Conservation (phyloP, 73 alveolate species). For the Paramecium primaurelia region DNA sequence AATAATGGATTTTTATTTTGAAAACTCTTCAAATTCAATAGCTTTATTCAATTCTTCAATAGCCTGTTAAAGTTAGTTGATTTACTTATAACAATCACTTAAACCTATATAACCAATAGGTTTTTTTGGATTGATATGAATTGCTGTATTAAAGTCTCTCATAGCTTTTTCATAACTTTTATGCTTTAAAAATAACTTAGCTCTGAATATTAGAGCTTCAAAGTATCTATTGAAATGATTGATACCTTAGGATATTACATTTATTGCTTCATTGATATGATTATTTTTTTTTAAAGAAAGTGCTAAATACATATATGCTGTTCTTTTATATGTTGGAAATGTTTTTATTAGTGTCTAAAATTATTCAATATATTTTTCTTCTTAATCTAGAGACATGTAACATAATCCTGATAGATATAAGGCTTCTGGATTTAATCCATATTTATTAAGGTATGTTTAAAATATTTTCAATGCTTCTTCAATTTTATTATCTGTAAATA, state of each 20-base stretch:
- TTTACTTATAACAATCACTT: slow-evolving; percentile 68
- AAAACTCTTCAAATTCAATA: not conserved
- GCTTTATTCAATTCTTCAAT: slow-evolving; percentile 59
- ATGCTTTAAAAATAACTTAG: slow-evolving; percentile 50
- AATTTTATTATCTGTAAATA: not conserved
- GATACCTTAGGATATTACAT: slow-evolving; percentile 44
- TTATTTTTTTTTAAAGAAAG: not conserved
- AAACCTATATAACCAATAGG: slow-evolving; percentile 70
- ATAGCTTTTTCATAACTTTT: slow-evolving; percentile 63
- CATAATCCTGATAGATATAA: not conserved
- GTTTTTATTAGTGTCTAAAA: not conserved
- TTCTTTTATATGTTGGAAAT: slow-evolving; percentile 11
- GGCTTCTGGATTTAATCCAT: not conserved
- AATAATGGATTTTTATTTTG: slow-evolving; percentile 32
- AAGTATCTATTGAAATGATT: slow-evolving; percentile 60
- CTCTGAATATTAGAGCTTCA: slow-evolving; percentile 75
- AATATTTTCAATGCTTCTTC: slow-evolving; percentile 8
- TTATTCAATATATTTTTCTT: not conserved
- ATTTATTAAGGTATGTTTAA: not conserved
- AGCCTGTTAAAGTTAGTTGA: slow-evolving; percentile 46
- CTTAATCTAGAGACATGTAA: not conserved
- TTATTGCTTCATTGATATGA: slow-evolving; percentile 28
- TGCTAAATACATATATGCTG: slow-evolving; percentile 46
- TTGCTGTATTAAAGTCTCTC: slow-evolving; percentile 46
- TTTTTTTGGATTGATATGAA: not conserved